These are phyloP conservation scores for Penicillium decumbens DNA, from an alignment of 2,329 filamentous ascomycete genomes.

Conservation along the genomic window DNA sequence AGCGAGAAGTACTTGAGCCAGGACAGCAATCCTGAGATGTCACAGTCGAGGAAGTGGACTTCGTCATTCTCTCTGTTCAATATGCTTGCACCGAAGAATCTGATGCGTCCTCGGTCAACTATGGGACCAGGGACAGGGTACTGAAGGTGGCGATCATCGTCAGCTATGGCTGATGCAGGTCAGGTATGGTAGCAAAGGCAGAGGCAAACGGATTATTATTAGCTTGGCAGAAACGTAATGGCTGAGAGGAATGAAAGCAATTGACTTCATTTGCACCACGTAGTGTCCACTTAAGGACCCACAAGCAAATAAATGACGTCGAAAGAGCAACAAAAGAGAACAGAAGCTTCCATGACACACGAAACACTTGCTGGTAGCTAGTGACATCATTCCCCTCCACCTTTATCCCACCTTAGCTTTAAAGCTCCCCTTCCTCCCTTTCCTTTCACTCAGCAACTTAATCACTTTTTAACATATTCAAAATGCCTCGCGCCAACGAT, in stretches of 20 bases:
- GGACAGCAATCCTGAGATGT: constrained; percentile 10
- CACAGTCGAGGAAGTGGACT: constrained; percentile 20
- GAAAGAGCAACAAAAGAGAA: constrained; percentile 4
- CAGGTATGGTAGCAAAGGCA: not conserved
- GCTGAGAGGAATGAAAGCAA: constrained; percentile 10
- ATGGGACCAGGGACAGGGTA: not conserved
- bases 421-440: not conserved
- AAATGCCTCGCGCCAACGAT: constrained; percentile 68
- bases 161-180: not conserved
- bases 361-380: not conserved
- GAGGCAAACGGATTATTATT: constrained; percentile 4
- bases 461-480: constrained; percentile 14
- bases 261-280: not conserved
- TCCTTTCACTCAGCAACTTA: not conserved
- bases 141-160: constrained; percentile 4
- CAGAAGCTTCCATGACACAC: constrained; percentile 13
- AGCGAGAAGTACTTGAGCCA: constrained; percentile 14
- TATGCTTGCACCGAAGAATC: constrained; percentile 16
- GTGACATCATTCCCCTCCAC: constrained; percentile 24
- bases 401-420: constrained; percentile 10
- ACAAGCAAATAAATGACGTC: constrained; percentile 20
- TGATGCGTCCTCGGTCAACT: constrained; percentile 6
- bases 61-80: constrained; percentile 16
- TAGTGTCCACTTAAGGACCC: constrained; percentile 5
- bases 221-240: constrained; percentile 13